These are phyloP conservation scores for Leccinum truebloodii DNA, from an alignment of 768 basidiomycete species.

Conservation along the genomic window DNA sequence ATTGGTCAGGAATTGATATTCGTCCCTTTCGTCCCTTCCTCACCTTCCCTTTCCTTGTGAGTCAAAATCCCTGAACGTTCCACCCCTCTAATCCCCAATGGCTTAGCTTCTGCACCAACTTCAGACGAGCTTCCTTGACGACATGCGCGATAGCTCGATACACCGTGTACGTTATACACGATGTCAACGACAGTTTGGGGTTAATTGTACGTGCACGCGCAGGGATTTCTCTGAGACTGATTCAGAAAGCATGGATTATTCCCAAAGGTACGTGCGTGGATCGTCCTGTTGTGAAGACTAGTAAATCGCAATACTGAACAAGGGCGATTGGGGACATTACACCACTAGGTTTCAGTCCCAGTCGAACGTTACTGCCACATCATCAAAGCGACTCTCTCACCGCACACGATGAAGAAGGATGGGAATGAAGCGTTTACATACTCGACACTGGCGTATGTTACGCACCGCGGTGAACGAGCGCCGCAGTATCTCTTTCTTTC, in stretches of 20 bases:
- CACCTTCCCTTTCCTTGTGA: background rate
- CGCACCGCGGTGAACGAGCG: background rate
- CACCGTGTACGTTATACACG: background rate
- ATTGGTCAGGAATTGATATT: background rate
- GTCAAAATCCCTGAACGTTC: constrained; percentile 2
- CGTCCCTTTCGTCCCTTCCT: background rate
- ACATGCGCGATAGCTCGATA: background rate
- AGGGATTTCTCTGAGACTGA: background rate
- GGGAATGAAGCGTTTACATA: too few species aligned
- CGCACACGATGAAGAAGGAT: too few species aligned
- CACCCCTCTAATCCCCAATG: background rate
- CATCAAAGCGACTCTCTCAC: too few species aligned
- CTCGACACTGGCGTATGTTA: too few species aligned
- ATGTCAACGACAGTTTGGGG: background rate
- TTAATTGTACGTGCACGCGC: constrained; percentile 13
- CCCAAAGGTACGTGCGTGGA: background rate
- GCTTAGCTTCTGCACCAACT: background rate
- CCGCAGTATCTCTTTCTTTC: too few species aligned
- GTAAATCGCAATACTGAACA: background rate
- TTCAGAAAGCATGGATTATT: background rate
- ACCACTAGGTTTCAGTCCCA: too few species aligned
- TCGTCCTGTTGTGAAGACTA: background rate
- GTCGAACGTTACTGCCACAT: too few species aligned
- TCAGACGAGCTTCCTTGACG: background rate
- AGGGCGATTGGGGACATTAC: too few species aligned